These are phyloP conservation scores for Tuber indicum DNA, from an alignment of 495 filamentous ascomycete species.

Conservation along the genomic window DNA sequence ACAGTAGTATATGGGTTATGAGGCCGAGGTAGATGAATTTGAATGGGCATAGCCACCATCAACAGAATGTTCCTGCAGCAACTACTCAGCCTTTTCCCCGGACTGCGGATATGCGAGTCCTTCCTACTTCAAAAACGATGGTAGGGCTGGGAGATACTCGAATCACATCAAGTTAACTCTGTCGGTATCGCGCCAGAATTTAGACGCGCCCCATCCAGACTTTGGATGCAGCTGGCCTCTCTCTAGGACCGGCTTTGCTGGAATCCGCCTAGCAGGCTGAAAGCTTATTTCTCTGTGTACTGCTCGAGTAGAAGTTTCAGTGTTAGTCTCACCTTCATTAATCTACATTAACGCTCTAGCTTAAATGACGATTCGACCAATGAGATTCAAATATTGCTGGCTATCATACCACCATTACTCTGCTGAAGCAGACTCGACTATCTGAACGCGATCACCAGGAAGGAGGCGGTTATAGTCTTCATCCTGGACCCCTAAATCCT, in stretches of 20 bases:
- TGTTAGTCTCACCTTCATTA: neutral
- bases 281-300: neutral
- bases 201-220: neutral
- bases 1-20: too few species aligned
- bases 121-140: neutral
- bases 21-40: neutral
- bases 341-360: neutral
- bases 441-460: neutral
- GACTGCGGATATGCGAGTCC: neutral
- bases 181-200: neutral
- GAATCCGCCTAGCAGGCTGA: neutral
- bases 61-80: neutral
- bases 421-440: neutral
- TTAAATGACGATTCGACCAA: neutral
- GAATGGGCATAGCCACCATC: neutral
- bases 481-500: neutral
- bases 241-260: neutral
- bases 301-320: neutral
- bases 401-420: neutral
- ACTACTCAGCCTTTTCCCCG: neutral
- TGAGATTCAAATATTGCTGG: neutral
- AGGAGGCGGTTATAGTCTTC: neutral
- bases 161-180: neutral
- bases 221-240: neutral
- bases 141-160: neutral